Percentiles rank a stretch among this genome's conserved stretches.
Conservation (phyloP, 345 rosid genomes). For the Abelmoschus esculentus region DNA sequence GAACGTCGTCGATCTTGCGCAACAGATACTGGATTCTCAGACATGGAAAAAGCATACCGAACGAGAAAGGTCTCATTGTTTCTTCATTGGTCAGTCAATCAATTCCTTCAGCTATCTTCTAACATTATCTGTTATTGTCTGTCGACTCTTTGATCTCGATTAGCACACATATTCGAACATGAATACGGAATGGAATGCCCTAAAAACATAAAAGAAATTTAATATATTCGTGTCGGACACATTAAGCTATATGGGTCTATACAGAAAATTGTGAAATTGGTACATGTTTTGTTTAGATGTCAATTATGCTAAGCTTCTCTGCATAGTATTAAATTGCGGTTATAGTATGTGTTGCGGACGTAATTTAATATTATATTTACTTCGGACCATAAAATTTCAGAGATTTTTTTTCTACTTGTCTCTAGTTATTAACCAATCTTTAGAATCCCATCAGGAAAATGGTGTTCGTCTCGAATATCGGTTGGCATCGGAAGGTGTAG, state of each 20-base stretch:
- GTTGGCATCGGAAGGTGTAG: slow-evolving; percentile 62
- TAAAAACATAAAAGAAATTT: too few relatives aligned
- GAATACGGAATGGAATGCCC: too few relatives aligned
- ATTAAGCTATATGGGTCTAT: too few relatives aligned
- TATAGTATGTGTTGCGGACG: too few relatives aligned
- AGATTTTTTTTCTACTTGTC: not conserved
- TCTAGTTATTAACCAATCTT: not conserved
- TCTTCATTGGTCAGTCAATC: slow-evolving; percentile 51
- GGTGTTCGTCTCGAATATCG: slow-evolving; percentile 56
- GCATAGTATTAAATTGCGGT: too few relatives aligned
- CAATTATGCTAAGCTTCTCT: too few relatives aligned
- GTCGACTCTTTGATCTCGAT: too few relatives aligned
- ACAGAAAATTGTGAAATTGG: too few relatives aligned
- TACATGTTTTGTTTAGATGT: too few relatives aligned
- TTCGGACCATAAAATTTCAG: not conserved
- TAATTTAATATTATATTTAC: too few relatives aligned
- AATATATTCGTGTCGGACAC: too few relatives aligned
- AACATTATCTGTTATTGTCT: not conserved
- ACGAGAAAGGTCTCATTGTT: slow-evolving; percentile 79
- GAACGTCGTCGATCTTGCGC: slow-evolving; percentile 24
- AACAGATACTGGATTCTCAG: slow-evolving; percentile 75
- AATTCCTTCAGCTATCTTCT: not conserved
- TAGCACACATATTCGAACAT: too few relatives aligned
- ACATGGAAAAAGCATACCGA: slow-evolving; percentile 53
- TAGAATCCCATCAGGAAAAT: slow-evolving; percentile 47